Percentiles rank a stretch among this genome's conserved stretches.
Conservation (phyloP, 2,329 filamentous ascomycete genomes). For the Bimuria novae-zelandiae region DNA sequence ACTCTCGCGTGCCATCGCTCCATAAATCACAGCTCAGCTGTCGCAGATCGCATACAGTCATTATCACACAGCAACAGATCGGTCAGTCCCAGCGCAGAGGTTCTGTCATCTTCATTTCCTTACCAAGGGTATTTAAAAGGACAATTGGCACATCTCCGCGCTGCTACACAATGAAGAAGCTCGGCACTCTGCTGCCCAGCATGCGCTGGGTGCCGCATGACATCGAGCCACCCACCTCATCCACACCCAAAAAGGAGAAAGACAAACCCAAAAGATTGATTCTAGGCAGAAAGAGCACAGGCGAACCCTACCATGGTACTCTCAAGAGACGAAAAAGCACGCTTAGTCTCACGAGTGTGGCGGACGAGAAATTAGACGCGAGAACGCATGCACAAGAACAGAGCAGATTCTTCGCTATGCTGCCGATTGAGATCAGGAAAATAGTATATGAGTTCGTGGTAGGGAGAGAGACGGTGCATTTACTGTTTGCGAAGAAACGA, state of each 20-base stretch:
- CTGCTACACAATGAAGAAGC: neutral
- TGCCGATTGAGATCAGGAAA: slow-evolving; percentile 37
- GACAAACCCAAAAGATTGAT: neutral
- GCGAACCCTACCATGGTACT: slow-evolving; percentile 8
- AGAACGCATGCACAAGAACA: slow-evolving; percentile 35
- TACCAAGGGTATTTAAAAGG: neutral
- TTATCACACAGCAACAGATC: too few relatives aligned
- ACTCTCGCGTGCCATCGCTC: neutral
- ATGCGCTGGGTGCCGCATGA: slow-evolving; percentile 37
- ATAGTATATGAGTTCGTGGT: slow-evolving; percentile 41
- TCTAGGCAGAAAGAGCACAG: neutral
- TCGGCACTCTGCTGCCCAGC: slow-evolving; percentile 17
- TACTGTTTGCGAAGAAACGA: slow-evolving; percentile 33
- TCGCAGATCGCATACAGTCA: neutral
- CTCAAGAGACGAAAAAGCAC: slow-evolving; percentile 8
- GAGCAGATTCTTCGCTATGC: slow-evolving; percentile 34
- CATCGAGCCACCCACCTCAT: slow-evolving; percentile 13
- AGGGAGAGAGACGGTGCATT: slow-evolving; percentile 35
- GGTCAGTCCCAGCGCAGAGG: too few relatives aligned
- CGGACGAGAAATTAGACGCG: slow-evolving; percentile 30
- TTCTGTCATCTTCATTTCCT: neutral
- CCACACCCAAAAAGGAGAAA: slow-evolving; percentile 6
- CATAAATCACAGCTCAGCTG: neutral
- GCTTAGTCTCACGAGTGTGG: slow-evolving; percentile 23
- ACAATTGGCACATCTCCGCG: neutral